These are phyloP conservation scores for Vararia minispora DNA, from an alignment of 768 basidiomycete species.

Conservation along the genomic window DNA sequence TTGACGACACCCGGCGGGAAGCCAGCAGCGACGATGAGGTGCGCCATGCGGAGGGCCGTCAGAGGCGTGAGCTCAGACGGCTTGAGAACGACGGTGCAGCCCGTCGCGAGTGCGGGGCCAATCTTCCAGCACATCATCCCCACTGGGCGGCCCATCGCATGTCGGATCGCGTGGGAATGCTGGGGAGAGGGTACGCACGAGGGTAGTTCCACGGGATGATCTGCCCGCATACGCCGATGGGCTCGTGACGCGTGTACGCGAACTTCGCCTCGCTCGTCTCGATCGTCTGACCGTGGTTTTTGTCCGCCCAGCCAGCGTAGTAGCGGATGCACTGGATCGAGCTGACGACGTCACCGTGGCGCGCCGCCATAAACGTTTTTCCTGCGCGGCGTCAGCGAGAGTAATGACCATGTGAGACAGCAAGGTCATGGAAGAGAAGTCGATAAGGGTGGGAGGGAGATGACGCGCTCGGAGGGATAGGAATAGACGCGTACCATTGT, in stretches of 20 bases:
- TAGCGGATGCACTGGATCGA: conserved; percentile 21
- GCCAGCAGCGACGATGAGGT: background rate
- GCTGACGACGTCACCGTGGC: conserved; percentile 16
- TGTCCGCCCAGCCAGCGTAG: conserved; percentile 56
- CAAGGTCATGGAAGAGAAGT: too few relatives aligned
- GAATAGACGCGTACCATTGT: conserved; percentile 26
- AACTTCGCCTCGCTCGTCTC: conserved; percentile 43
- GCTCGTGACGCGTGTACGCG: conserved; percentile 61
- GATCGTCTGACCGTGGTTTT: conserved; percentile 30
- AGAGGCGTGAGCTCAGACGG: background rate
- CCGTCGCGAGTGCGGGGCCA: background rate
- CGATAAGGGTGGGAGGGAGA: too few relatives aligned
- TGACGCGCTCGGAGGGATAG: too few relatives aligned
- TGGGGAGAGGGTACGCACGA: too few relatives aligned
- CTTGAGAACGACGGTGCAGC: background rate
- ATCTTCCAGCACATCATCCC: background rate
- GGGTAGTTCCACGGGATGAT: conserved; percentile 67
- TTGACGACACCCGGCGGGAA: conserved; percentile 1
- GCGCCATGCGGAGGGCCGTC: background rate
- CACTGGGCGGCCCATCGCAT: background rate
- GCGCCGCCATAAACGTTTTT: conserved; percentile 20
- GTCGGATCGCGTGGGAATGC: background rate
- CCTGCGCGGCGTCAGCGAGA: too few relatives aligned
- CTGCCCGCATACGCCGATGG: conserved; percentile 41
- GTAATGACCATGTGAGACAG: too few relatives aligned